Percentiles rank a stretch among this genome's conserved stretches.
phyloP scores from a whole-genome alignment of 768 basidiomycete species.

The Coprinopsis sp. region DNA sequence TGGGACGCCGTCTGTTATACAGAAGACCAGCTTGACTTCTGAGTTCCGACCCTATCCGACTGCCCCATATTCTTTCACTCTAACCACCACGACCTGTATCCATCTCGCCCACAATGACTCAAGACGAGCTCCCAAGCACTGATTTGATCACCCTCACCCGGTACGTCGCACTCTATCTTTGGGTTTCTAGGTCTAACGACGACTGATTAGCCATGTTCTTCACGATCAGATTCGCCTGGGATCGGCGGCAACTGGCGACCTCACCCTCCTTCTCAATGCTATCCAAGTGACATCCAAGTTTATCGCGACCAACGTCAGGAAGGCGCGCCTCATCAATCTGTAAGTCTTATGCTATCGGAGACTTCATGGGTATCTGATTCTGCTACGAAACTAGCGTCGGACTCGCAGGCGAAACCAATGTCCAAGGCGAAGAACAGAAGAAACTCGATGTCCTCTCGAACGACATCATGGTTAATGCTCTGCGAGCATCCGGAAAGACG shows the following conservation, averaged over 20 bases:
- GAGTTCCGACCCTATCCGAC: constrained; percentile 12
- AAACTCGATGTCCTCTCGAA: constrained; percentile 97
- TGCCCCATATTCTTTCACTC: constrained; percentile 10
- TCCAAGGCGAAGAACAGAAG: constrained; percentile 99
- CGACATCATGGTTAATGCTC: constrained; percentile 98
- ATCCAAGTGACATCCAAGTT: constrained; percentile 97
- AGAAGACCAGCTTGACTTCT: too few relatives aligned
- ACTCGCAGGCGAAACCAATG: constrained; percentile 92
- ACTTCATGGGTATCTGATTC: constrained; percentile 3
- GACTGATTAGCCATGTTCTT: constrained; percentile 59
- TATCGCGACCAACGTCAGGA: constrained; percentile 96
- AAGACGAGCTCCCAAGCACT: constrained; percentile 71
- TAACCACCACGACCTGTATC: constrained; percentile 16
- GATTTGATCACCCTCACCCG: constrained; percentile 92
- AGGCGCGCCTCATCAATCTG: constrained; percentile 96
- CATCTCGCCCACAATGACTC: constrained; percentile 31
- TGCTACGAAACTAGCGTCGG: constrained; percentile 75
- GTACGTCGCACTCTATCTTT: constrained; percentile 35
- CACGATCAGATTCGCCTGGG: constrained; percentile 82
- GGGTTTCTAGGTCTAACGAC: constrained; percentile 4
- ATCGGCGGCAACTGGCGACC: constrained; percentile 81
- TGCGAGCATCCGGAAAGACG: constrained; percentile 94
- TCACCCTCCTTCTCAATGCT: constrained; percentile 90
- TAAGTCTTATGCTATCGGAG: constrained; percentile 36
- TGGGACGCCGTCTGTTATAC: too few relatives aligned